A percentile compares a stretch with the other conserved stretches of the same genome.
Evolutionary conservation across 2,329 filamentous ascomycete species (phyloP).

Genomic region (Epichloe festucae): DNA sequence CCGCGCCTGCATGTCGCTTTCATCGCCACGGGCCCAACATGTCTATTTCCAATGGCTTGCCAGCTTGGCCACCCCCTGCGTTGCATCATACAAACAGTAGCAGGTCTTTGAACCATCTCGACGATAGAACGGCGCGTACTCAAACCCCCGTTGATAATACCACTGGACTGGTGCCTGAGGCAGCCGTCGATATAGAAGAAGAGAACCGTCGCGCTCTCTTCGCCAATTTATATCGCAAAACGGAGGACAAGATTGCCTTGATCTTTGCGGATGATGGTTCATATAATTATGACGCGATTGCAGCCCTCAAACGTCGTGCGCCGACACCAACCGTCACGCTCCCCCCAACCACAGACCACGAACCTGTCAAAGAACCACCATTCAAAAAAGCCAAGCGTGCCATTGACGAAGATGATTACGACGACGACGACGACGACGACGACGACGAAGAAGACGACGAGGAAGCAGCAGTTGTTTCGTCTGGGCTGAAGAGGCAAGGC

Average conservation of each 20-base stretch:
- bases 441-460: constrained; percentile 52
- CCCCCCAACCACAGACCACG: constrained; percentile 46
- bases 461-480: constrained; percentile 45
- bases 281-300: constrained; percentile 39
- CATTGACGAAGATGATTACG: constrained; percentile 78
- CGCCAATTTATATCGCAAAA: constrained; percentile 61
- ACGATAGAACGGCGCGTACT: constrained; percentile 43
- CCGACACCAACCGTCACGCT: constrained; percentile 27
- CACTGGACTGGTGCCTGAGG: constrained; percentile 44
- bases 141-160: constrained; percentile 38
- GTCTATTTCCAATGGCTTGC: constrained; percentile 55
- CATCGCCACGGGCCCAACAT: constrained; percentile 42
- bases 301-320: constrained; percentile 35
- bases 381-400: constrained; percentile 63
- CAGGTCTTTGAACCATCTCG: constrained; percentile 42
- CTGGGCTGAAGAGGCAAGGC: constrained; percentile 31
- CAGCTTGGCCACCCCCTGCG: constrained; percentile 51
- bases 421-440: constrained; percentile 52
- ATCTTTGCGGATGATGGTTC: constrained; percentile 53
- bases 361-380: constrained; percentile 45
- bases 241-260: constrained; percentile 62
- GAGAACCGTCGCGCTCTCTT: constrained; percentile 64
- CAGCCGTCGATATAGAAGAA: constrained; percentile 47
- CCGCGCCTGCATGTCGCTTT: constrained; percentile 31
- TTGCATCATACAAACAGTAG: constrained; percentile 33